These are phyloP conservation scores for Lactarius sp. DNA, from an alignment of 768 basidiomycete genomes.

Conservation along the genomic window DNA sequence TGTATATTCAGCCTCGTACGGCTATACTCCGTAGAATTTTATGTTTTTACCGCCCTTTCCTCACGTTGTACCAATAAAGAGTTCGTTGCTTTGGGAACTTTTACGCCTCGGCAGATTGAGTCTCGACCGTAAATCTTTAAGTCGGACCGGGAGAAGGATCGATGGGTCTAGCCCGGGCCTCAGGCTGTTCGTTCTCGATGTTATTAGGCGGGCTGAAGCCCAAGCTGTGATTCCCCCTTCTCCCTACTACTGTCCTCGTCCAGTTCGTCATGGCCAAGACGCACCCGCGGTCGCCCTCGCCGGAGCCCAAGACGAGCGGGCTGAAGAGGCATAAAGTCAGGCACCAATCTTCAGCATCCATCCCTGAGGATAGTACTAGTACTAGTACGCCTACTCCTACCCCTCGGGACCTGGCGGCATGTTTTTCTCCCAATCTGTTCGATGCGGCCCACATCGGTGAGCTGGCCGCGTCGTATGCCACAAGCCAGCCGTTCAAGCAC, in stretches of 20 bases:
- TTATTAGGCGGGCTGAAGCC: neutral
- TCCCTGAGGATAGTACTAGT: neutral
- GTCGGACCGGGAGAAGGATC: neutral
- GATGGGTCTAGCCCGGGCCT: conserved; percentile 15
- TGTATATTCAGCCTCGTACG: neutral
- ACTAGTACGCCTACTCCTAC: conserved; percentile 11
- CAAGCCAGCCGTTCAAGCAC: conserved; percentile 74
- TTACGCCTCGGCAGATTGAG: neutral
- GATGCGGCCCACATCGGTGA: conserved; percentile 50
- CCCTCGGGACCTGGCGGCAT: conserved; percentile 29
- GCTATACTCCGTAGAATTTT: neutral
- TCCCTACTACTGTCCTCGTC: neutral
- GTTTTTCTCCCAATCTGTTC: conserved; percentile 54
- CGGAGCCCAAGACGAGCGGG: conserved; percentile 32
- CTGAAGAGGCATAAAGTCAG: conserved; percentile 38
- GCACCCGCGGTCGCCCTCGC: conserved; percentile 45
- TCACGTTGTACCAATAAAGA: conserved; percentile 21
- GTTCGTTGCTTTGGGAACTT: neutral
- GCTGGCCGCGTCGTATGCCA: conserved; percentile 51
- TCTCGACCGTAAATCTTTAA: neutral
- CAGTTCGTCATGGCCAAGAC: conserved; percentile 40
- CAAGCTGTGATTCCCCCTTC: neutral
- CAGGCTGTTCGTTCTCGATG: neutral
- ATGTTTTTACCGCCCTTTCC: neutral
- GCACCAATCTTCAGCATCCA: conserved; percentile 30